Evolutionary conservation across 495 filamentous ascomycete genomes (phyloP).

Genomic region (Penicillium paradoxum): DNA sequence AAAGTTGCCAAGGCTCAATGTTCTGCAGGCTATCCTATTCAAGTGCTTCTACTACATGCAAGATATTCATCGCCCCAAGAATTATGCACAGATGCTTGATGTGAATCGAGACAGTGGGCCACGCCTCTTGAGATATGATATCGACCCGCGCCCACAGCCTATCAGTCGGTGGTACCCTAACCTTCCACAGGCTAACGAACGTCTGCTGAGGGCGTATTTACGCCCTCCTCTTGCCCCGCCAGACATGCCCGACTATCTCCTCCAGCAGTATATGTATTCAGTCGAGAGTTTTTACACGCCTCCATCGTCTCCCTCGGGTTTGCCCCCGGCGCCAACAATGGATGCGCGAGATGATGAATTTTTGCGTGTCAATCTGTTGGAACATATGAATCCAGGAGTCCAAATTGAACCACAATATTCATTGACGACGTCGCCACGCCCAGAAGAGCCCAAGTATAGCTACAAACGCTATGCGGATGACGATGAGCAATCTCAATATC

Average conservation of each 20-base stretch:
- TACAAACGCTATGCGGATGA: background rate
- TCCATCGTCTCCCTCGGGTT: background rate
- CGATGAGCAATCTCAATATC: too few relatives aligned
- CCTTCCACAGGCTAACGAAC: background rate
- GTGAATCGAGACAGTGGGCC: conserved; percentile 33
- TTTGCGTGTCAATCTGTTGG: background rate
- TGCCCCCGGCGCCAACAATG: background rate
- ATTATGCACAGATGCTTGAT: conserved; percentile 15
- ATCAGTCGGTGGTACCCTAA: conserved; percentile 25
- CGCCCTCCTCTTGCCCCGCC: conserved; percentile 13
- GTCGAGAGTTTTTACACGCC: background rate
- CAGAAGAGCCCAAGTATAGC: background rate
- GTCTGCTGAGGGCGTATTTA: background rate
- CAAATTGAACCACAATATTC: background rate
- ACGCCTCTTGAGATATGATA: conserved; percentile 25
- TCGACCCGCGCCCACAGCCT: conserved; percentile 13
- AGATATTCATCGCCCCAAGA: conserved; percentile 13
- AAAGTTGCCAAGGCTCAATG: background rate
- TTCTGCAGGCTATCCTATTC: conserved; percentile 8
- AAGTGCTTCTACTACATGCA: conserved; percentile 31
- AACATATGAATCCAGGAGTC: background rate
- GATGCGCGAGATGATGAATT: background rate
- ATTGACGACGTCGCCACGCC: background rate
- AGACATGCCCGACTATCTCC: conserved; percentile 13
- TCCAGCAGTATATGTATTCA: conserved; percentile 17